Evolutionary conservation across 441 rosid species (phyloP), one percentile per base, ranked within the genome.

Genomic region (Theobroma grandiflorum): DNA sequence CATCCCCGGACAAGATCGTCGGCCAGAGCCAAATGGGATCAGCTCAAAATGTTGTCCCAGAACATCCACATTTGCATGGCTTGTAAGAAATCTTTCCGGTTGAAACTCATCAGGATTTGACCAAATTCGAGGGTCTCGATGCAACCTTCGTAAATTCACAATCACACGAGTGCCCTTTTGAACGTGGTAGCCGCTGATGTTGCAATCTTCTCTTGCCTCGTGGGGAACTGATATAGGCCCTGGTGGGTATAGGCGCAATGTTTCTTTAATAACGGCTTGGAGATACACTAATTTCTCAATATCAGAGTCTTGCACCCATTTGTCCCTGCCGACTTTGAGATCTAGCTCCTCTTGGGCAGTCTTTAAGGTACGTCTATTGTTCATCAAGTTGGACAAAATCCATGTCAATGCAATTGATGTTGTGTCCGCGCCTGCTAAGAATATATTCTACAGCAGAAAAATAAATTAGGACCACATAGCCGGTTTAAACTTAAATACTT

Each of bases 1-100:
- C 37, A 87, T 74, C n/a, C 94, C 91, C 0, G 94, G 91, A 78
- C 92, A 89, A 0, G 86, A 82, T 50, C 88, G 59, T 57, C 91
- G 82, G 0, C 94, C 89, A 0, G 82, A 84, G 37, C 90, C 86
- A 2, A 90, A 90, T 0, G 92, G 94, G 33, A 90, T 78, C 50
- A 78, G 77, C 82, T 83, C 86, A 12, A 84, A 85, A 57, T 88
- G 78, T 8, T 83, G 87, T 14, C 87, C 87, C 4, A 74, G 69
- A 10, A 81, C 77, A 76, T 88, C 91, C 15, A 80, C 49, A 14
- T 82, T 68, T 22, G 57, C 69, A 12, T 81, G 79, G 26, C 72
- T 76, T 0, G 83, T 15, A 45, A 91, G 78, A 73, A 91, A 91
- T 50, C 94, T 83, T 49, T 89, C 90, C 0, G 91, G 91, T 7